A percentile compares a stretch with the other conserved stretches of the same genome.
Conservation (phyloP, 805 yeast species). For the Myxozyma kluyveri region DNA sequence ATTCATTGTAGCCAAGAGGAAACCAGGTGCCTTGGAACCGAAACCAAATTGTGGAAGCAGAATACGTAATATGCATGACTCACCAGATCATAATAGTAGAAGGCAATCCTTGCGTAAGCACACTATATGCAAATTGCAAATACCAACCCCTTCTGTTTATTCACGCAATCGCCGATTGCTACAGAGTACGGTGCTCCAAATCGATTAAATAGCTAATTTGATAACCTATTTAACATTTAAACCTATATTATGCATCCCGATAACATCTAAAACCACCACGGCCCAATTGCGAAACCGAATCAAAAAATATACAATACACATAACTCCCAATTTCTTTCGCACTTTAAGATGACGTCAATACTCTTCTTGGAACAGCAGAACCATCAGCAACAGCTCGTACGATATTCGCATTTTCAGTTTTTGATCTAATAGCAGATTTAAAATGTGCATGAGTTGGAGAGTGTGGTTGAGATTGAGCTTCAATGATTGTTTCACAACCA, state of each 20-base stretch:
- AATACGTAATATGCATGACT: too few species aligned
- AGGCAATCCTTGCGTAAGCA: slow-evolving; percentile 8
- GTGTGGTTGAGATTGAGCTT: background rate
- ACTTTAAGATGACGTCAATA: background rate
- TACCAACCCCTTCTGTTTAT: too few species aligned
- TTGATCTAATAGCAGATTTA: background rate
- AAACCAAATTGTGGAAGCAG: slow-evolving; percentile 12
- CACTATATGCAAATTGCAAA: background rate
- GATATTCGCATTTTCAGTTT: background rate
- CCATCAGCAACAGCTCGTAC: background rate
- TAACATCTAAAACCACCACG: background rate
- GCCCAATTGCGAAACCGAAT: background rate
- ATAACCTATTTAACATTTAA: background rate
- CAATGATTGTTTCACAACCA: background rate
- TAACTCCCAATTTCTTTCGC: background rate
- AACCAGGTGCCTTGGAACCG: too few species aligned
- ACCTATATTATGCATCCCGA: background rate
- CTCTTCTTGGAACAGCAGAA: background rate
- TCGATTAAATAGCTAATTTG: too few species aligned
- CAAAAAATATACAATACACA: background rate
- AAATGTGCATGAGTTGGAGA: background rate
- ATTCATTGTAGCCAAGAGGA: too few species aligned
- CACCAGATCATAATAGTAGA: slow-evolving; percentile 27
- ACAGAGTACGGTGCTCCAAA: too few species aligned
- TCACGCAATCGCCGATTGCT: background rate